These are phyloP conservation scores for Trifolium fragiferum DNA, from an alignment of 306 rosid species.

Conservation along the genomic window DNA sequence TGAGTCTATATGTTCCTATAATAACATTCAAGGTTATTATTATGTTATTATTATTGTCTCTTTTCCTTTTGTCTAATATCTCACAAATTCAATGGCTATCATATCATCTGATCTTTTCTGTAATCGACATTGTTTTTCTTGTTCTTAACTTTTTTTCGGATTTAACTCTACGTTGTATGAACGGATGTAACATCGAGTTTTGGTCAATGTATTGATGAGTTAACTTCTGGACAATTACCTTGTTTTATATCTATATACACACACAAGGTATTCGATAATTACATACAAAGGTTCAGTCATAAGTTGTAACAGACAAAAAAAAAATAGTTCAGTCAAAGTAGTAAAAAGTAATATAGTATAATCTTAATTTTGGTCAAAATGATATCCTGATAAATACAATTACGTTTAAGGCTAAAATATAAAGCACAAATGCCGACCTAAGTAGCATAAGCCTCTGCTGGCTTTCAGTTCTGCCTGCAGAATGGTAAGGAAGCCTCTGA, in stretches of 20 bases:
- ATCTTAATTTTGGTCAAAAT: constrained; percentile 50
- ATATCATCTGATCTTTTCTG: constrained; percentile 2
- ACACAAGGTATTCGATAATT: constrained; percentile 23
- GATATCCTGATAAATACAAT: constrained; percentile 84
- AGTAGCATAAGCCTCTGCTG: constrained; percentile 86
- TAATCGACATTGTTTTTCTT: neutral
- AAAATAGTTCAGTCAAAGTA: neutral
- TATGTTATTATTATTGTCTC: neutral
- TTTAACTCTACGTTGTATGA: neutral
- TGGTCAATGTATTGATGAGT: constrained; percentile 18
- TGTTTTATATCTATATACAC: neutral
- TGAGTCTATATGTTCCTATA: neutral
- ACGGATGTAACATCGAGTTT: constrained; percentile 1
- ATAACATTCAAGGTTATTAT: neutral
- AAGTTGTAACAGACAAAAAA: neutral
- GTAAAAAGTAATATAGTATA: constrained; percentile 31
- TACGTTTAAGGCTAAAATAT: constrained; percentile 77
- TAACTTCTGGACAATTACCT: constrained; percentile 30
- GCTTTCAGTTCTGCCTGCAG: constrained; percentile 69
- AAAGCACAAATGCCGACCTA: constrained; percentile 87
- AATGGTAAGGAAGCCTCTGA: constrained; percentile 68
- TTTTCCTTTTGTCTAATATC: neutral
- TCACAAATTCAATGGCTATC: neutral
- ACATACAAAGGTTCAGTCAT: constrained; percentile 28
- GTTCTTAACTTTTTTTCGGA: neutral